Conservation (phyloP, 2,329 filamentous ascomycete species). For the Colletotrichum incanum region DNA sequence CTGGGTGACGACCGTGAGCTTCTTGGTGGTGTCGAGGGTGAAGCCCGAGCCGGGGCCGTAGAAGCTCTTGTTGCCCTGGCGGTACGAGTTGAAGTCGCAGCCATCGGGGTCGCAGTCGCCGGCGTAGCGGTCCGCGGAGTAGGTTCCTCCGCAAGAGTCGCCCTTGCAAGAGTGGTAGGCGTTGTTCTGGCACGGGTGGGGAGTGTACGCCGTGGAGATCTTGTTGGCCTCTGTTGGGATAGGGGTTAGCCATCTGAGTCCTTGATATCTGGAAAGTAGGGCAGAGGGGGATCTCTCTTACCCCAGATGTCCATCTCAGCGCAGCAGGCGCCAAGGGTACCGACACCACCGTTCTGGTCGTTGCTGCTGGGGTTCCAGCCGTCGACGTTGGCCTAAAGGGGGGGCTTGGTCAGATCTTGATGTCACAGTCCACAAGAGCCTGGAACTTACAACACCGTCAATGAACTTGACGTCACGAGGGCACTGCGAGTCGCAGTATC, state of each 20-base stretch:
- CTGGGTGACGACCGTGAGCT: slow-evolving; percentile 78
- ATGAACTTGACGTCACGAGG: slow-evolving; percentile 72
- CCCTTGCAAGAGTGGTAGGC: slow-evolving; percentile 67
- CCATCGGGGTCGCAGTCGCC: slow-evolving; percentile 79
- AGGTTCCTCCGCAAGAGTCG: slow-evolving; percentile 68
- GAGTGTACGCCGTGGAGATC: slow-evolving; percentile 75
- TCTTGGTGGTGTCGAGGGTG: slow-evolving; percentile 72
- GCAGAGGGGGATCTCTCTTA: neutral
- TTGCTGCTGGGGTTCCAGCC: slow-evolving; percentile 66
- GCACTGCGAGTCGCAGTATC: slow-evolving; percentile 68
- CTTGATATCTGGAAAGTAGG: slow-evolving; percentile 31
- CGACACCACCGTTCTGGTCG: slow-evolving; percentile 70
- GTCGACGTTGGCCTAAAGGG: slow-evolving; percentile 64
- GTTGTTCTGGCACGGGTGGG: slow-evolving; percentile 72
- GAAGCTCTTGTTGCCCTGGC: slow-evolving; percentile 75
- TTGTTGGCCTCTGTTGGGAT: slow-evolving; percentile 75
- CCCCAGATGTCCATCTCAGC: slow-evolving; percentile 73
- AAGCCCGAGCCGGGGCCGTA: slow-evolving; percentile 70
- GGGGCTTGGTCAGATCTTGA: neutral
- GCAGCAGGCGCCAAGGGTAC: slow-evolving; percentile 70
- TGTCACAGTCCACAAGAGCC: neutral
- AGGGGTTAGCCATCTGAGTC: slow-evolving; percentile 10
- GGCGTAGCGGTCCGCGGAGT: slow-evolving; percentile 68
- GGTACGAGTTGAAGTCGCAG: slow-evolving; percentile 80
- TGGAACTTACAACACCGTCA: slow-evolving; percentile 61